phyloP scores from a whole-genome alignment of 192 early-diverging fungal species.

The Dimargaris verticillata region DNA sequence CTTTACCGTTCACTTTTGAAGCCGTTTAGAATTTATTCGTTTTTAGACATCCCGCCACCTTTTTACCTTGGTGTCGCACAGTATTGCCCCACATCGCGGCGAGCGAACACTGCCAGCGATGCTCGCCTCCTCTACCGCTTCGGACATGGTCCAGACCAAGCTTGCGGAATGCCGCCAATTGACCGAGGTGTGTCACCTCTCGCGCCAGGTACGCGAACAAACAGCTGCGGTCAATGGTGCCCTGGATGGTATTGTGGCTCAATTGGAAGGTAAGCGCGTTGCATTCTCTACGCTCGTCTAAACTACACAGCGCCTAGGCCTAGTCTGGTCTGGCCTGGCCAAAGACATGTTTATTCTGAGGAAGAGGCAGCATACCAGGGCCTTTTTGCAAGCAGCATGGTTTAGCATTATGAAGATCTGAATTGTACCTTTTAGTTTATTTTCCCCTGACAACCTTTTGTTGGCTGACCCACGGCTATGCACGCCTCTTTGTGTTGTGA shows the following conservation, averaged over 20 bases:
- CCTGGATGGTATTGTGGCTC: background rate
- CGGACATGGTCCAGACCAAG: constrained; percentile 1
- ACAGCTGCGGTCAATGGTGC: constrained; percentile 2
- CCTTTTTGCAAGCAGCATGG: background rate
- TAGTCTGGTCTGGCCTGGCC: background rate
- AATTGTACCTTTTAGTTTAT: background rate
- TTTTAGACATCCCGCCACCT: no score
- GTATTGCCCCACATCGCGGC: no score
- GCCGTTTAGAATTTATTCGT: no score
- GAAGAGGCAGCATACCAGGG: background rate
- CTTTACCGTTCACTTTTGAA: no score
- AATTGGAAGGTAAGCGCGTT: constrained; percentile 10
- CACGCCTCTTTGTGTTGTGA: background rate
- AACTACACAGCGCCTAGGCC: no score
- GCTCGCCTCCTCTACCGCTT: background rate
- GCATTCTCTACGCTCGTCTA: no score
- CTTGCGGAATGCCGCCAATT: constrained; percentile 6
- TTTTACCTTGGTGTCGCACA: no score
- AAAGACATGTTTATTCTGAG: background rate
- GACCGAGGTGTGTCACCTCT: constrained; percentile 8
- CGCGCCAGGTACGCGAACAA: constrained; percentile 1
- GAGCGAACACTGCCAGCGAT: background rate
- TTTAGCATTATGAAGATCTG: background rate
- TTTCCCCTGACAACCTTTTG: background rate
- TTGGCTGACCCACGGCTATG: background rate